phyloP scores from a whole-genome alignment of 805 yeast species.

The Cyberlindnera amylophila region DNA sequence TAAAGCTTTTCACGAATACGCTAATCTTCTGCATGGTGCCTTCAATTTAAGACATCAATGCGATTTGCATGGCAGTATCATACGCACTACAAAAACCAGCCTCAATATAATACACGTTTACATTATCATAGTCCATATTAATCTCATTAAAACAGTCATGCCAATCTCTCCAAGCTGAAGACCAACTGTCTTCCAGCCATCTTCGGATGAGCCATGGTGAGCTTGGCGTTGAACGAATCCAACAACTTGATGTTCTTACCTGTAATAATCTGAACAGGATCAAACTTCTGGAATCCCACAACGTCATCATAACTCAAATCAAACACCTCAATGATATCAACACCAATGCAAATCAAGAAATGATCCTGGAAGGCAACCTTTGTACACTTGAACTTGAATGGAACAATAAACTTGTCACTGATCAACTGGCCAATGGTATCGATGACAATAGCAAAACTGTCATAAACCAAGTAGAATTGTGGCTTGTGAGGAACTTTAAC shows the following conservation, averaged over 20 bases:
- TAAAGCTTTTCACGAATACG: too few species aligned
- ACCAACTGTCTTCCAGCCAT: conserved; percentile 60
- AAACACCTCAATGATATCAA: conserved; percentile 70
- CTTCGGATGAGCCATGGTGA: conserved; percentile 62
- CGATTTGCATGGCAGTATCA: too few species aligned
- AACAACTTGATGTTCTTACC: conserved; percentile 59
- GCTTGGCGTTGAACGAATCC: conserved; percentile 37
- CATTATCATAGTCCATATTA: not conserved
- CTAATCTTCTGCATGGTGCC: too few species aligned
- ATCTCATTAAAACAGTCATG: not conserved
- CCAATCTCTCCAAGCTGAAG: conserved; percentile 31
- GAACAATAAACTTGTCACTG: conserved; percentile 35
- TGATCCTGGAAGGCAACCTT: conserved; percentile 41
- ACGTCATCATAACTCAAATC: conserved; percentile 45
- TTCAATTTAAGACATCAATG: too few species aligned
- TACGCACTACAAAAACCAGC: too few species aligned
- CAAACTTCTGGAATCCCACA: conserved; percentile 31
- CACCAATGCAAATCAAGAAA: conserved; percentile 51
- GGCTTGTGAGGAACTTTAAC: conserved; percentile 52
- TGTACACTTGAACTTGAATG: conserved; percentile 39
- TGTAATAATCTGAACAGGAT: conserved; percentile 62
- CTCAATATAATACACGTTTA: too few species aligned
- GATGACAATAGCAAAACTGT: conserved; percentile 63
- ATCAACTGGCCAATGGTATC: conserved; percentile 55
- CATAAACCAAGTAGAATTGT: conserved; percentile 62